Conservation (phyloP, 2,329 filamentous ascomycete genomes). For the Colletotrichum sp. region DNA sequence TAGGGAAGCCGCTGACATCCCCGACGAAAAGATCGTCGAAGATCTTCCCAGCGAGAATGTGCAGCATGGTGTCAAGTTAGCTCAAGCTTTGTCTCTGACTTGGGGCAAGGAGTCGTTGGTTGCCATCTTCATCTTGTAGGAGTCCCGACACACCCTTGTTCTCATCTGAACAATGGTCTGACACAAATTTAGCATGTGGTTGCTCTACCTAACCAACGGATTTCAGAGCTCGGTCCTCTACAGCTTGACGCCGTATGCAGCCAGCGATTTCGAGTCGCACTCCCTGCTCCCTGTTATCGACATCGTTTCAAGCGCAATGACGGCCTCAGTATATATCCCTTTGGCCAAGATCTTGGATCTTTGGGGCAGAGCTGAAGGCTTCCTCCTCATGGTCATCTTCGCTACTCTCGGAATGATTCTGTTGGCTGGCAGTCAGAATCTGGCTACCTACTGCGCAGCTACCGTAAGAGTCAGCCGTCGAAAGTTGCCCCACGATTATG, state of each 20-base stretch:
- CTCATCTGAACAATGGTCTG: background rate
- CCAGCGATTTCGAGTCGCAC: conserved; percentile 56
- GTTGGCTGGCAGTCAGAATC: conserved; percentile 60
- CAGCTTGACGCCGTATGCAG: conserved; percentile 50
- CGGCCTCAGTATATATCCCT: conserved; percentile 66
- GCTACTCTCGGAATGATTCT: conserved; percentile 58
- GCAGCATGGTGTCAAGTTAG: conserved; percentile 26
- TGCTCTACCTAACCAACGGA: conserved; percentile 56
- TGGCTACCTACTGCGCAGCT: conserved; percentile 54
- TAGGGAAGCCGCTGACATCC: background rate
- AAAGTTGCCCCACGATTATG: no score
- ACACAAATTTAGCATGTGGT: conserved; percentile 17
- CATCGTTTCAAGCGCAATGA: conserved; percentile 58
- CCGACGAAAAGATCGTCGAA: background rate
- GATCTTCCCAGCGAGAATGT: conserved; percentile 12
- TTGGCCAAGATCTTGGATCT: conserved; percentile 68
- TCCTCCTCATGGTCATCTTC: conserved; percentile 56
- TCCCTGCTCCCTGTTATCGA: conserved; percentile 58
- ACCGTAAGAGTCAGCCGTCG: conserved; percentile 31
- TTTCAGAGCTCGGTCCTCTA: conserved; percentile 47
- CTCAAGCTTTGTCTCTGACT: conserved; percentile 26
- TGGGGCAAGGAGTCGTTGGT: conserved; percentile 25
- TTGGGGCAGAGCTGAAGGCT: conserved; percentile 67
- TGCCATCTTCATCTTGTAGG: conserved; percentile 23
- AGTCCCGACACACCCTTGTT: background rate